phyloP scores from a whole-genome alignment of 2,329 filamentous ascomycete genomes.

The Phaeophleospora eucalypticola region DNA sequence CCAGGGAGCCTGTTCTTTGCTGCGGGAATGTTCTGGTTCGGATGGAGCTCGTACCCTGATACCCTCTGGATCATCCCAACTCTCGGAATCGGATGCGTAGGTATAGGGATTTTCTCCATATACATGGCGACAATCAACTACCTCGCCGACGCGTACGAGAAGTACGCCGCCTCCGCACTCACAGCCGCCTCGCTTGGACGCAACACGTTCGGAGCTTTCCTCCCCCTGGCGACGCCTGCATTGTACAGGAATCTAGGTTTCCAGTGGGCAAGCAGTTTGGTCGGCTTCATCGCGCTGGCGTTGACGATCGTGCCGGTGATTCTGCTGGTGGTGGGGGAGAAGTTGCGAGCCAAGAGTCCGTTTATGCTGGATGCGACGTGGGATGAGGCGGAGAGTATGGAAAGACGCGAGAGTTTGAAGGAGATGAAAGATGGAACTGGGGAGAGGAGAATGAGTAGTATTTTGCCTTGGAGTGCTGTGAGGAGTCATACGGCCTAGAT shows the following conservation, averaged over 20 bases:
- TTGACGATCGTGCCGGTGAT: conserved; percentile 42
- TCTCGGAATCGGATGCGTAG: conserved; percentile 46
- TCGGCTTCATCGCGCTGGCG: conserved; percentile 40
- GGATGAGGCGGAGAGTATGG: conserved; percentile 24
- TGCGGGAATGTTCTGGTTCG: conserved; percentile 46
- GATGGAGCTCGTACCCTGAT: conserved; percentile 44
- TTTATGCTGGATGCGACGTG: conserved; percentile 28
- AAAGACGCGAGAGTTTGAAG: conserved; percentile 18
- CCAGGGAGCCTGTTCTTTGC: conserved; percentile 42
- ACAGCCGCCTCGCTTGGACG: conserved; percentile 43
- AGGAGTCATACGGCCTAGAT: too few relatives aligned
- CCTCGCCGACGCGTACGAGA: conserved; percentile 45
- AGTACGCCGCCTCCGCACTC: conserved; percentile 45
- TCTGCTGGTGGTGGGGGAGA: conserved; percentile 30
- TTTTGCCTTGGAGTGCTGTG: conserved; percentile 3
- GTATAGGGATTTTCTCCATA: conserved; percentile 49
- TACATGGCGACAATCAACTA: conserved; percentile 50
- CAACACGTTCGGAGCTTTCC: conserved; percentile 44
- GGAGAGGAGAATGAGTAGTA: conserved; percentile 1
- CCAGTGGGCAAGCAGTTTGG: conserved; percentile 43
- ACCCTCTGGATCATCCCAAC: conserved; percentile 46
- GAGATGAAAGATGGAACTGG: background rate
- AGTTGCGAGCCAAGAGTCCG: conserved; percentile 26
- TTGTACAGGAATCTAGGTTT: conserved; percentile 45
- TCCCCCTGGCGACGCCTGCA: conserved; percentile 42